These are phyloP conservation scores for Echinochloa phyllopogon DNA, from an alignment of 176 grass and related monocot species.

Conservation along the genomic window DNA sequence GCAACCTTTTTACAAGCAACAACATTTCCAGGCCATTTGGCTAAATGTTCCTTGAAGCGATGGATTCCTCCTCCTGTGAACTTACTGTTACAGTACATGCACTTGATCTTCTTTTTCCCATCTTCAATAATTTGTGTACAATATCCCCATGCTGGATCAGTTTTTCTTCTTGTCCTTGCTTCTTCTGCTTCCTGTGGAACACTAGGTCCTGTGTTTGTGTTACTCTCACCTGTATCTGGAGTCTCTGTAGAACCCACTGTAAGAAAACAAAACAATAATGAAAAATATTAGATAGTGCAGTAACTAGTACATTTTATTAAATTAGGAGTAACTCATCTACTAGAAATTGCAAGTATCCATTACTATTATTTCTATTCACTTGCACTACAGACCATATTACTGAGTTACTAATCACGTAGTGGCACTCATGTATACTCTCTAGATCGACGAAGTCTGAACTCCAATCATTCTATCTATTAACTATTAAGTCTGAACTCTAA, in stretches of 20 bases:
- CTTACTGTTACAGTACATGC: background rate
- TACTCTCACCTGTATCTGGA: background rate
- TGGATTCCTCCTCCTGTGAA: background rate
- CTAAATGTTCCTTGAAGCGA: slow-evolving; percentile 14
- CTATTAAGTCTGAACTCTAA: too few relatives aligned
- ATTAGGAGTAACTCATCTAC: too few relatives aligned
- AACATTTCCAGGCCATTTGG: background rate
- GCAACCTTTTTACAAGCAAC: background rate
- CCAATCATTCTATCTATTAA: too few relatives aligned
- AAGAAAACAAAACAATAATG: background rate
- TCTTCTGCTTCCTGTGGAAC: background rate
- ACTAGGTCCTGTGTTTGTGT: background rate
- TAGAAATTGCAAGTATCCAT: too few relatives aligned
- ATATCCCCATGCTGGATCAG: background rate
- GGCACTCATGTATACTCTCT: too few relatives aligned
- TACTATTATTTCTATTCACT: too few relatives aligned
- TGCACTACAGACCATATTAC: too few relatives aligned
- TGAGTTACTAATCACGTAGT: too few relatives aligned
- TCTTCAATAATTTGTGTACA: background rate
- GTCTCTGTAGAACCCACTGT: background rate
- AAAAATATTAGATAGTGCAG: background rate
- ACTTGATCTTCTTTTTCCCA: background rate
- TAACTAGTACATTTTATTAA: too few relatives aligned
- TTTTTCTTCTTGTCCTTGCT: background rate
- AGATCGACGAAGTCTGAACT: too few relatives aligned